A percentile compares a stretch with the other conserved stretches of the same genome.
Conservation (phyloP, 1,284 basidiomycete species). For the Heterobasidion parviporum region DNA sequence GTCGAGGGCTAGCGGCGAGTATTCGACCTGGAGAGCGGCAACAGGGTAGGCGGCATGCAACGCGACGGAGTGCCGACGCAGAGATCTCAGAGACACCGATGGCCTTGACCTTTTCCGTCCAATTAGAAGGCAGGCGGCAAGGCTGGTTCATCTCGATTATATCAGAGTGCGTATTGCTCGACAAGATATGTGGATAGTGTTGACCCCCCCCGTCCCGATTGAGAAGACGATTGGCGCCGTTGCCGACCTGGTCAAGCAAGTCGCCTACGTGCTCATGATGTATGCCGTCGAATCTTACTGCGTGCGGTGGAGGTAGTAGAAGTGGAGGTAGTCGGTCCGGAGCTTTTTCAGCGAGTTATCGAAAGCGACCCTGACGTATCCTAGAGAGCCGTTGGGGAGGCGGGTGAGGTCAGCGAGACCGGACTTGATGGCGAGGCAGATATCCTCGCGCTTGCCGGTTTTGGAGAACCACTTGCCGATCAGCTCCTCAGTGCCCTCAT, state of each 20-base stretch:
- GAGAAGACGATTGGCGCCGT: conserved; percentile 21
- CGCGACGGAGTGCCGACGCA: conserved; percentile 39
- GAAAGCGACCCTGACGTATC: conserved; percentile 18
- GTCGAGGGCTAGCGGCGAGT: conserved; percentile 41
- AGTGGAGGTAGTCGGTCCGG: conserved; percentile 26
- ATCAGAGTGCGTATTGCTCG: conserved; percentile 10
- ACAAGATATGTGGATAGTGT: conserved; percentile 25
- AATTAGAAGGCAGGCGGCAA: conserved; percentile 2
- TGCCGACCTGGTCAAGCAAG: background rate
- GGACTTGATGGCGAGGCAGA: conserved; percentile 41
- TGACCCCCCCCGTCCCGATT: conserved; percentile 18
- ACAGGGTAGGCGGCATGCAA: conserved; percentile 56
- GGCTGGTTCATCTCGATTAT: background rate
- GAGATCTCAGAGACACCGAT: conserved; percentile 36
- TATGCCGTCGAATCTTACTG: conserved; percentile 6
- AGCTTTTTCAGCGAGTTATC: conserved; percentile 28
- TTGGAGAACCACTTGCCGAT: conserved; percentile 28
- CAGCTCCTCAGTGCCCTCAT: conserved; percentile 18
- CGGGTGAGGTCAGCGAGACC: conserved; percentile 14
- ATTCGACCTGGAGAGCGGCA: conserved; percentile 50
- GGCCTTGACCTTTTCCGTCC: conserved; percentile 30
- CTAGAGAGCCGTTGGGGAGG: conserved; percentile 16
- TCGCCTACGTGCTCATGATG: background rate
- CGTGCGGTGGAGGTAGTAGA: conserved; percentile 27
- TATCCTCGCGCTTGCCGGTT: conserved; percentile 28